Evolutionary conservation across 208 protist species (phyloP).

Genomic region (Phytomonas francai): DNA sequence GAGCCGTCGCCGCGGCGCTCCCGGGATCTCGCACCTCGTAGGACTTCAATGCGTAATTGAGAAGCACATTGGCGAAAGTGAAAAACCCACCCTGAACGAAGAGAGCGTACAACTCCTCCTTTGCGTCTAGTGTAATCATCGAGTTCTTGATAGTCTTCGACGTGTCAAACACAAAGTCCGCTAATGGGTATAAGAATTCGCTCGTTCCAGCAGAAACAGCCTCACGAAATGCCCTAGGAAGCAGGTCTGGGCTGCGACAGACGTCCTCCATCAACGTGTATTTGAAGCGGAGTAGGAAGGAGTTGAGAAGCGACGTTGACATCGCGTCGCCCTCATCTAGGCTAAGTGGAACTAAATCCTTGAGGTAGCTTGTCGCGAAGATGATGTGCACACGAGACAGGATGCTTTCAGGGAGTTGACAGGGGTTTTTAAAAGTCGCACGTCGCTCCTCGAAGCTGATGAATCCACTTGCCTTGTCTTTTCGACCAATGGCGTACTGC

Average conservation of each 20-base stretch:
- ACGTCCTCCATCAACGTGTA: conserved; percentile 56
- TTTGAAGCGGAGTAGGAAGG: conserved; percentile 46
- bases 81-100: conserved; percentile 33
- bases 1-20: conserved; percentile 20
- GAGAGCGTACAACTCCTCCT: conserved; percentile 35
- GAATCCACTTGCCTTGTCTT: conserved; percentile 49
- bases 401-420: conserved; percentile 34
- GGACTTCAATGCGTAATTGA: conserved; percentile 1
- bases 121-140: conserved; percentile 33
- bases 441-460: conserved; percentile 53
- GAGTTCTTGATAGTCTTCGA: conserved; percentile 58
- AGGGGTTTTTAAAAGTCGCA: conserved; percentile 65
- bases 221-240: conserved; percentile 33
- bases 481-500: conserved; percentile 61
- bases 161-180: conserved; percentile 48
- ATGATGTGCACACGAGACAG: conserved; percentile 57
- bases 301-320: conserved; percentile 40
- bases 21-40: conserved; percentile 17
- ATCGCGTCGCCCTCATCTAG: conserved; percentile 65
- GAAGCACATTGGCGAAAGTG: conserved; percentile 14
- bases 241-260: conserved; percentile 19
- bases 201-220: conserved; percentile 10
- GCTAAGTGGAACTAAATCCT: conserved; percentile 62
- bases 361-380: conserved; percentile 56
- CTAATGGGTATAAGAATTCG: not conserved